Evolutionary conservation across 2,329 filamentous ascomycete species (phyloP), one percentile per base, ranked within the genome.

Genomic region (Alternaria sp.): DNA sequence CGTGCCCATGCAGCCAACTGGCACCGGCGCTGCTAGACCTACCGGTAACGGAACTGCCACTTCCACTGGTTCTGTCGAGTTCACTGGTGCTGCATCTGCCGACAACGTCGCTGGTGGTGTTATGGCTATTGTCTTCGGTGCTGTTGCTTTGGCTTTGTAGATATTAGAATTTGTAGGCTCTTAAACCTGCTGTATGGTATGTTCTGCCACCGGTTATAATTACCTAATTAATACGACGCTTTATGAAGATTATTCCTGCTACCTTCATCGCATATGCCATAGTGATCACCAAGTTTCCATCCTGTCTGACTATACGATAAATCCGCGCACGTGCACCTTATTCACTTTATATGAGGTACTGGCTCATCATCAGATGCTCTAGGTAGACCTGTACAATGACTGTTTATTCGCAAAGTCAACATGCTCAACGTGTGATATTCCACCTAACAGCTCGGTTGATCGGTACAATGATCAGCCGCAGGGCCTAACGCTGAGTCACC

Each of bases 51-150:
- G 39, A 1, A 57, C 39, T 28, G 39, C 47, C 0, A 57, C 48
- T 14, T 38, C 30, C 1, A 16, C 32, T 11, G n/a, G 54, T 1
- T 3, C 20, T 3, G 1, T 22, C 3, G 16, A 43, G n/a, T 70
- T 63, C 43, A 69, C 68, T 12, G 68, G 68, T 53, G 68, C 64
- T 30, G 68, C 66, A 4, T 54, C 63, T 0, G 54, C 61, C 12
- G 47, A 41, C 18, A 59, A 57, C 3, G 42, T 64, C 2, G 58
- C 59, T 1, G 51, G 60, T 16, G 60, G 65, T 42, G 49, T 57
- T 3, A 51, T 67, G 54, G 66, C 62, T 1, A 20, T 67, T 11
- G 51, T 61, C 7, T 43, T 68, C 7, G 62, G 66, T 30, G 57
- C 51, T 36, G 44, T 57, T 36, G 64, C 66, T 47, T 62, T 59